These are phyloP conservation scores for Mycosphaerella sp. DNA, from an alignment of 2,329 filamentous ascomycete species.

Conservation along the genomic window DNA sequence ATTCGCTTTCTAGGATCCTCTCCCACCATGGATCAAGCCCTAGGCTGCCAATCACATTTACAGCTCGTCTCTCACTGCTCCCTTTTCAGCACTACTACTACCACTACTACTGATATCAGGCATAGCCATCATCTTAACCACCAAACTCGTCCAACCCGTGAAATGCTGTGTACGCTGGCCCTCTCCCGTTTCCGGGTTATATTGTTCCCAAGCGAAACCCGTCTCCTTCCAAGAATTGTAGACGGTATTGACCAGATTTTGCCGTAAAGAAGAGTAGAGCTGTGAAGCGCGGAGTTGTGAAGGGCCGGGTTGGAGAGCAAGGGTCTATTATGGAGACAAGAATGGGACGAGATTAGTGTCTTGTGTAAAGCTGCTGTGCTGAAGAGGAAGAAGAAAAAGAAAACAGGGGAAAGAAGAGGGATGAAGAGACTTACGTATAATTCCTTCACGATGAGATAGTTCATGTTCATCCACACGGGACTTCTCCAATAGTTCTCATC, in stretches of 20 bases:
- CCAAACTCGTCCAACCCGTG: conserved; percentile 96
- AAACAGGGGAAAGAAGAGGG: no score
- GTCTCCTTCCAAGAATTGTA: conserved; percentile 84
- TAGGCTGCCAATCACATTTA: conserved; percentile 31
- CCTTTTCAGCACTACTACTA: conserved; percentile 1
- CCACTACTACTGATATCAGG: conserved; percentile 52
- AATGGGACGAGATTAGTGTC: no score
- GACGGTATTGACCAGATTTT: conserved; percentile 82
- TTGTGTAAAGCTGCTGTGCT: no score
- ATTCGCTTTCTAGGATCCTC: no score
- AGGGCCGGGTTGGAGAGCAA: conserved; percentile 60
- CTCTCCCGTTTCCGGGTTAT: conserved; percentile 83
- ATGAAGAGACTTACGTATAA: conserved; percentile 58
- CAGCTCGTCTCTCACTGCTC: conserved; percentile 45
- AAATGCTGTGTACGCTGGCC: conserved; percentile 98
- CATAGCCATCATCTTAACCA: conserved; percentile 97
- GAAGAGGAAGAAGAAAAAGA: no score
- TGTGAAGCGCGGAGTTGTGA: conserved; percentile 62
- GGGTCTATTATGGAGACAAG: conserved; percentile 43
- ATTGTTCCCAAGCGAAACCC: conserved; percentile 98
- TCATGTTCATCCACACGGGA: conserved; percentile 93
- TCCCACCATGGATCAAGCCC: no score
- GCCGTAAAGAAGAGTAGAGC: conserved; percentile 70
- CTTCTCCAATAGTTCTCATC: conserved; percentile 97
- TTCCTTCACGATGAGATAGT: conserved; percentile 77